Base-by-base conservation (phyloP, 2,329 filamentous ascomycete species). In the Orbilia ellipsospora region DNA sequence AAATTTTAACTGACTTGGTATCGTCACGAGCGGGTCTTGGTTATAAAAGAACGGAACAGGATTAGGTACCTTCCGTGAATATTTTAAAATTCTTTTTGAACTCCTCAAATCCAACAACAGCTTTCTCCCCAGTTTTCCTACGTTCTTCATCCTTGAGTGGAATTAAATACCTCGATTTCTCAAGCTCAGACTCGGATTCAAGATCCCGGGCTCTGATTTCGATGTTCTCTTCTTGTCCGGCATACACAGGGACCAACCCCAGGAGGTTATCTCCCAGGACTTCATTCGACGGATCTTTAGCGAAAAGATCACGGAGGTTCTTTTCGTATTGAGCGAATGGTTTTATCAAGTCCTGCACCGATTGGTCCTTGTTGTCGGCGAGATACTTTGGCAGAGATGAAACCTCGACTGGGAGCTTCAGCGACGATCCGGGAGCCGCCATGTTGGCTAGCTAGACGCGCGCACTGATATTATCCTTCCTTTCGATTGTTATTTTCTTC, bases 81-180 rank as follows among this genome's bases (percentile, higher is more conserved):
- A 95, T 81, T 72, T 87, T 87, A 82, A 96, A 94, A 82, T 95
- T 94, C 55, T 87, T 87, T 80, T 89, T 88, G 79, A 95, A 96
- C 28, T 92, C 88, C 56, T 87, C 85, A 54, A 94, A 80, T 6
- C 85, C 81, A 0, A 93, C 92, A 2, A 91, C 86, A 2, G 92
- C 92, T 1, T 88, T 88, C 0, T 89, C 87, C 4, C 88, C 90
- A 80, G 88, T 83, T 0, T 84, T 79, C 56, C 88, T 88, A 40
- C 92, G 88, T 60, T 90, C 86, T 1, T 88, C 83, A 0, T 87
- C 82, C 0, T 86, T 84, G 23, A 93, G 85, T 4, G 87, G 81
- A 90, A 93, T 91, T 80, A 93, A 88, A 80, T 92, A 79, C 79
- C 82, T 87, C 16, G 87, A 85, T 79, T 86, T 88, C 78, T 91